These are phyloP conservation scores for Xylaria sp. DNA, from an alignment of 2,329 filamentous ascomycete genomes.

Conservation along the genomic window DNA sequence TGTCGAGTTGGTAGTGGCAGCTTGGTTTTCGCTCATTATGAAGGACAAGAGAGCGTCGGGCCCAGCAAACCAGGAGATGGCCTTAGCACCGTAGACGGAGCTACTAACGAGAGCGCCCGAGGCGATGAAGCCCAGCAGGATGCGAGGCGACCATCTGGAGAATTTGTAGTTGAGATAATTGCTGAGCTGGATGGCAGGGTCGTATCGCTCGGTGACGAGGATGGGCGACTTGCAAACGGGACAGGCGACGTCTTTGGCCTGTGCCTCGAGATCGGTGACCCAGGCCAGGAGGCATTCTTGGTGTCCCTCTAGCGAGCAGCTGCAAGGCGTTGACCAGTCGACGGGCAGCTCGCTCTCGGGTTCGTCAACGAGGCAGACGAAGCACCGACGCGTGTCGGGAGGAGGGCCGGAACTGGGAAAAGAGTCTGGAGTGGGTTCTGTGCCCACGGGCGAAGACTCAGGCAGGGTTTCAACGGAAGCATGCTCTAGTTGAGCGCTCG, in stretches of 20 bases:
- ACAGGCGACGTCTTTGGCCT: constrained; percentile 73
- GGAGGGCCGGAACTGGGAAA: constrained; percentile 25
- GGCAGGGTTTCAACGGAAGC: background rate
- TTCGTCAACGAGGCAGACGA: constrained; percentile 67
- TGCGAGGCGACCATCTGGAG: constrained; percentile 61
- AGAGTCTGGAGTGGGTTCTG: background rate
- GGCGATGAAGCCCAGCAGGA: constrained; percentile 67
- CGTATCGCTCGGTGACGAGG: constrained; percentile 74
- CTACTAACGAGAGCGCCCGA: constrained; percentile 58
- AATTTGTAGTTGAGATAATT: constrained; percentile 62
- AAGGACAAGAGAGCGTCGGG: constrained; percentile 51
- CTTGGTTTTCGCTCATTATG: constrained; percentile 38
- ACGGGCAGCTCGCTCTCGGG: constrained; percentile 53
- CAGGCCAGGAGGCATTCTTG: constrained; percentile 82
- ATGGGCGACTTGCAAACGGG: constrained; percentile 90
- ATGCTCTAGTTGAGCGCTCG: background rate
- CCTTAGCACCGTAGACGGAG: constrained; percentile 58
- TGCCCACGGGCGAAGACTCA: background rate
- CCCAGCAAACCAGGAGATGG: constrained; percentile 59
- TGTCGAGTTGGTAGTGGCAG: constrained; percentile 15
- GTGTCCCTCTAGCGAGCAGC: constrained; percentile 88
- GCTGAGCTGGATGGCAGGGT: constrained; percentile 71
- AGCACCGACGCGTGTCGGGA: constrained; percentile 55
- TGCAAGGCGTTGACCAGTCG: constrained; percentile 85
- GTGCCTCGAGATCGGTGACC: constrained; percentile 85